These are phyloP conservation scores for Capsicum baccatum DNA, from an alignment of 257 asterid genomes.

Conservation along the genomic window DNA sequence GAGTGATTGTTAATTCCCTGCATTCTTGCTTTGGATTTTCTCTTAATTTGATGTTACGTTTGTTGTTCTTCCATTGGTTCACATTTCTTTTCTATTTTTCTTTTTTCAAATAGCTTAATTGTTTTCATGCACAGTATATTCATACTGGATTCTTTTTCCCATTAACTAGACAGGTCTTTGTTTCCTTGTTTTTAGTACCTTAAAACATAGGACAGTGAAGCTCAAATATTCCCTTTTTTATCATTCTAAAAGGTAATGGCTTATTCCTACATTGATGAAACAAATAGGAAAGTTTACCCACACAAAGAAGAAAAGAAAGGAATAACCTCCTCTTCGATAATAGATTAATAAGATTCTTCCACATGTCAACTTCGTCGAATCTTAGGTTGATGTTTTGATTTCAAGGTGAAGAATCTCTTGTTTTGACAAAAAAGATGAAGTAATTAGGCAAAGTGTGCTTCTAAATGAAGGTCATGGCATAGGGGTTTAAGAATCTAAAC, in stretches of 20 bases:
- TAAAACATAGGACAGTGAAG: background rate
- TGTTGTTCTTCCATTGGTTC: background rate
- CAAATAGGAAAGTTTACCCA: background rate
- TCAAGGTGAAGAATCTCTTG: background rate
- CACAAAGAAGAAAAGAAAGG: slow-evolving; percentile 9
- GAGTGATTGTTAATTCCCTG: background rate
- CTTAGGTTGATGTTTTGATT: background rate
- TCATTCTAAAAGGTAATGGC: background rate
- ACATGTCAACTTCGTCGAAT: background rate
- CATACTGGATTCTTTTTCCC: background rate
- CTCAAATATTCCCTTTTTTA: background rate
- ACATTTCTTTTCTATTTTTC: background rate
- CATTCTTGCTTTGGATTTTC: background rate
- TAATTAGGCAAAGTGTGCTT: background rate
- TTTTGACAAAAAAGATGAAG: background rate
- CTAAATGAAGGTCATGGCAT: background rate
- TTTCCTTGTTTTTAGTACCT: background rate
- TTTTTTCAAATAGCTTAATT: background rate
- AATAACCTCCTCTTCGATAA: slow-evolving; percentile 5
- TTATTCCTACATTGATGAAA: background rate
- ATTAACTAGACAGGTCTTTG: background rate
- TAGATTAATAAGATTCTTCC: background rate
- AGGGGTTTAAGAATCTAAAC: background rate
- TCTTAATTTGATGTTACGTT: background rate
- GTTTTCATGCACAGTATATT: background rate